phyloP scores from a whole-genome alignment of 116 monocot species.

The Cymodocea nodosa region DNA sequence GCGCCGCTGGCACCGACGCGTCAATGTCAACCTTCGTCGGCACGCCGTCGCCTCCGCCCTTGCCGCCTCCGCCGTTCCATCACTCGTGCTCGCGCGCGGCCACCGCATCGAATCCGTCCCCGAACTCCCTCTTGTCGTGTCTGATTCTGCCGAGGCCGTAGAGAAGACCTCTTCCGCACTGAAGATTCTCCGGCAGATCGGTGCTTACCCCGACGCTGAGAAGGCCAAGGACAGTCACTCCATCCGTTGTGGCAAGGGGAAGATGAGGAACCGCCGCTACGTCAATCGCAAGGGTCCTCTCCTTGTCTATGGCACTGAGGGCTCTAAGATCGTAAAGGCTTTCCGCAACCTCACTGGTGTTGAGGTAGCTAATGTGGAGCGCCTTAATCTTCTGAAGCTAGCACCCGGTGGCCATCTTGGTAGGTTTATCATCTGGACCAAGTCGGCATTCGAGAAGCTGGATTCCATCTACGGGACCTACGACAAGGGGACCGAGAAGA shows the following conservation, averaged over 20 bases:
- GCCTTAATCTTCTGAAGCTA: constrained; percentile 67
- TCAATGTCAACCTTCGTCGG: not conserved
- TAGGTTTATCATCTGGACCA: constrained; percentile 80
- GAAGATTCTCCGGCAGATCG: constrained; percentile 59
- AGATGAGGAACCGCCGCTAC: constrained; percentile 63
- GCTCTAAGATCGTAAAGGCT: constrained; percentile 63
- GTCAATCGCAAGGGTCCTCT: constrained; percentile 54
- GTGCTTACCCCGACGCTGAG: constrained; percentile 49
- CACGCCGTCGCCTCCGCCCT: constrained; percentile 10
- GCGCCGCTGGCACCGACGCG: constrained; percentile 9
- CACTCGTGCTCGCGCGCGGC: constrained; percentile 31
- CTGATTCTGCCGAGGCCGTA: constrained; percentile 43
- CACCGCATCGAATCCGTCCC: constrained; percentile 51
- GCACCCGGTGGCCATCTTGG: constrained; percentile 82
- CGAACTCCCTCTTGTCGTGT: constrained; percentile 66
- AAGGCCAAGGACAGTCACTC: constrained; percentile 46
- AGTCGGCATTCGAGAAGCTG: constrained; percentile 76
- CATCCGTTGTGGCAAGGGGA: constrained; percentile 60
- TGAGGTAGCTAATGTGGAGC: constrained; percentile 68
- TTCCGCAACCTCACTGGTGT: constrained; percentile 80
- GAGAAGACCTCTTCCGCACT: constrained; percentile 66
- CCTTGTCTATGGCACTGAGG: constrained; percentile 71
- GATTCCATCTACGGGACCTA: constrained; percentile 68
- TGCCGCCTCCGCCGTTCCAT: constrained; percentile 6
- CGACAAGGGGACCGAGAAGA: constrained; percentile 57